Base-by-base conservation (phyloP, 2,329 filamentous ascomycete species). In the Aspergillus hortae region DNA sequence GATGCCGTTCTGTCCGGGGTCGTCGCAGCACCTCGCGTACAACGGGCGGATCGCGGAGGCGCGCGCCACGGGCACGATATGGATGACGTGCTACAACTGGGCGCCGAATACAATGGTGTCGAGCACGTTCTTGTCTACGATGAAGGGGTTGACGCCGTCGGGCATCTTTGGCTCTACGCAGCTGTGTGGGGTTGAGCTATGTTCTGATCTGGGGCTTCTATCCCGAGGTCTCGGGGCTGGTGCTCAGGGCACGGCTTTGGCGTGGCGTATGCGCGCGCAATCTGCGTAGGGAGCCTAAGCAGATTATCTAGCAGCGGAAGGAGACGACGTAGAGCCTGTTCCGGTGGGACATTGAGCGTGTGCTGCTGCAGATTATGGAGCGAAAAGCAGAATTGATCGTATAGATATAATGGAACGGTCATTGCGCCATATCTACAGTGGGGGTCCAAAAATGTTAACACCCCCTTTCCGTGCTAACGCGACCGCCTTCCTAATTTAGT, bases 1-100 rank as follows among this genome's bases (percentile, higher is more conserved):
- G 5, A 68, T 81, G 7, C 71, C 74, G 0, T 75, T 75, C 59
- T 79, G 75, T 56, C 77, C 62, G 10, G 62, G 63, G 33, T 64
- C 62, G 0, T 61, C 62, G 14, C 62, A 60, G 17, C 61, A 64
- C 49, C 42, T 64, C 15, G 48, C 59, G 14, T 64, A 63, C 32
- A 51, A 60, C 3, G 53, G 52, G 1, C 55, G 53, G 10, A 43
- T 48, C 2, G 58, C 58, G 11, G 60, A 64, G 42, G 60, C 61
- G 4, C 49, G 74, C 0, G 71, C 74, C 25, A 66, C 59, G 1
- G n/a, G n/a, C n/a, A n/a, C n/a, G n/a, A n/a, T n/a, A n/a, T n/a
- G n/a, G n/a, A n/a, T n/a, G n/a, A n/a, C n/a, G n/a, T n/a, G n/a
- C n/a, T n/a, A n/a, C n/a, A n/a, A n/a, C n/a, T n/a, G n/a, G n/a